Evolutionary conservation across 805 yeast species (phyloP).

Genomic region (Kuraishia molischiana): DNA sequence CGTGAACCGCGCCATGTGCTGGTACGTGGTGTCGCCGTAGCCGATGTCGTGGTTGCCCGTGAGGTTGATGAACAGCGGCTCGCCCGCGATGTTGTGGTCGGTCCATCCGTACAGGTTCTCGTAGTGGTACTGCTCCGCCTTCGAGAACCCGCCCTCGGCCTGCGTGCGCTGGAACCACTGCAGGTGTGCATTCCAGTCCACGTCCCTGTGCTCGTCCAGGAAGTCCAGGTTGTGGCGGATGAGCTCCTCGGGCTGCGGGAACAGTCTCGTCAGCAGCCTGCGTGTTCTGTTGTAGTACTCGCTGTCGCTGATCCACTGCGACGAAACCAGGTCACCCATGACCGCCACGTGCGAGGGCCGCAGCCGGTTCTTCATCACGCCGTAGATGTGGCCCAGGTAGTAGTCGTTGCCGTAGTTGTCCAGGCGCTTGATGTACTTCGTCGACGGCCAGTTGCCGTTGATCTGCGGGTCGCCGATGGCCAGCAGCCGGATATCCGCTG

Average conservation of each 20-base stretch:
- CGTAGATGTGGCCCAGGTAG: conserved; percentile 77
- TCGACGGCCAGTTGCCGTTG: conserved; percentile 72
- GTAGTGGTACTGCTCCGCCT: conserved; percentile 32
- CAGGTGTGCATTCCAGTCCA: conserved; percentile 43
- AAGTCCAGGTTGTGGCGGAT: conserved; percentile 38
- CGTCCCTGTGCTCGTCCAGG: conserved; percentile 36
- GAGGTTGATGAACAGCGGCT: conserved; percentile 69
- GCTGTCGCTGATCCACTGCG: conserved; percentile 88
- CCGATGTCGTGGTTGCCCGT: conserved; percentile 97
- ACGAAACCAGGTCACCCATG: conserved; percentile 86
- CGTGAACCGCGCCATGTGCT: conserved; percentile 75
- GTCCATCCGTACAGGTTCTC: conserved; percentile 63
- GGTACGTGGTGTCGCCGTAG: conserved; percentile 91
- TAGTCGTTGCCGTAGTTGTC: conserved; percentile 89
- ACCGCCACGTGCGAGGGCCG: conserved; percentile 78
- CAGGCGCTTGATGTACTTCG: conserved; percentile 61
- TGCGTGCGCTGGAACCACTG: conserved; percentile 20
- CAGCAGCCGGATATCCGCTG: conserved; percentile 49
- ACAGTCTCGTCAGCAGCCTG: conserved; percentile 63
- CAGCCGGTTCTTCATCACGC: conserved; percentile 50
- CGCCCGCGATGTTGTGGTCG: conserved; percentile 27
- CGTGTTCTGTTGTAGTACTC: conserved; percentile 77
- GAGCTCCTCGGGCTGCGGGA: conserved; percentile 46
- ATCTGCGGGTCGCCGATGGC: conserved; percentile 97
- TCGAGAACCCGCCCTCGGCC: conserved; percentile 19